Base-by-base conservation (phyloP, 2,329 filamentous ascomycete species). In the Neoascochyta sp. region DNA sequence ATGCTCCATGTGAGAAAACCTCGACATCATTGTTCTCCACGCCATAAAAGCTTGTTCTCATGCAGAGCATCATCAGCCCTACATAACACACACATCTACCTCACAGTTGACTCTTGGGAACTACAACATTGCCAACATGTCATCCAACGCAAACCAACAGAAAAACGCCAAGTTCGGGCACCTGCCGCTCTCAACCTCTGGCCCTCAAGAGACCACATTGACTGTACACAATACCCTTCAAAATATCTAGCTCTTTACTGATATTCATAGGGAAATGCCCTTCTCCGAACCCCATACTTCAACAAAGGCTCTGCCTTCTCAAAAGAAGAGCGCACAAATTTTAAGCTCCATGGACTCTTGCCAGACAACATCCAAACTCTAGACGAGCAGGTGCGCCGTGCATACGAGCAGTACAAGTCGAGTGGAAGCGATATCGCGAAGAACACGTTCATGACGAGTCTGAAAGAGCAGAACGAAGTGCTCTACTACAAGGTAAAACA, bases 221-320 rank as follows among this genome's bases (percentile, higher is more conserved):
- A 64, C 62, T 4, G 65, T 65, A 44, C n/a, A 31, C 22, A 11
- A 19, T 22, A 9, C 12, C 10, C 19, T 7, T 11, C n/a, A n/a
- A n/a, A n/a, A n/a, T n/a, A n/a, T n/a, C n/a, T n/a, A n/a, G n/a
- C n/a, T n/a, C n/a, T n/a, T 11, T 9, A 17, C 33, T 46, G 13
- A 50, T 12, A 5, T 7, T 5, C 15, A 17, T 11, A 64, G 60
- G 60, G 61, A 34, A 56, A 60, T 22, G 69, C 74, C 0, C 65
- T 87, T 5, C 69, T 87, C 7, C 75, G 78, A 37, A 77, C 75
- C 8, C 72, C 81, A 2, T 79, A 76, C 47, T 81, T 87, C 65
- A 94, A 93, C 67, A 92, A 92, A 61, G 87, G 87, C 16, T 87
- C 86, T 3, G 86, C 80, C 0, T 90, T 90, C 47, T 74, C 83